A percentile compares a stretch with the other conserved stretches of the same genome.
phyloP scores from a whole-genome alignment of 495 filamentous ascomycete genomes.

The Penicillium samsonianum region DNA sequence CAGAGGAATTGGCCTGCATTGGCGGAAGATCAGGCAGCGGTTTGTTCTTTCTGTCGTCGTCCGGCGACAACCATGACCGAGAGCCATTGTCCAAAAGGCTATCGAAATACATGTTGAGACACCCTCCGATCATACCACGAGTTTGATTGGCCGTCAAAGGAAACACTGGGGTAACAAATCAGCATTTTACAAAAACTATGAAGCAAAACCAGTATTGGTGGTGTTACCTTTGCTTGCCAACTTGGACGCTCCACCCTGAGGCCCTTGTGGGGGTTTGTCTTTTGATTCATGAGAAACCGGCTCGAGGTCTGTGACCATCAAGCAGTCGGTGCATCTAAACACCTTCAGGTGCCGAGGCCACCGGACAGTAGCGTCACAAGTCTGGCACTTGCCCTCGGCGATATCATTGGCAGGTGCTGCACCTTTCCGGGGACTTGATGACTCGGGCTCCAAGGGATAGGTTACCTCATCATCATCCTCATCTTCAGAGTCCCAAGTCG shows the following conservation, averaged over 20 bases:
- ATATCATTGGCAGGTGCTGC: slow-evolving; percentile 38
- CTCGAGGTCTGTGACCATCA: slow-evolving; percentile 82
- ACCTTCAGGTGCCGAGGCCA: slow-evolving; percentile 77
- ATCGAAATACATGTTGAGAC: slow-evolving; percentile 54
- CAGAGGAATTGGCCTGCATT: neutral
- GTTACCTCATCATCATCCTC: slow-evolving; percentile 41
- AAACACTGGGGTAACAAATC: slow-evolving; percentile 25
- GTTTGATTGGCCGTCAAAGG: slow-evolving; percentile 51
- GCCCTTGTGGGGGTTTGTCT: slow-evolving; percentile 1
- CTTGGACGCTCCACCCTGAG: slow-evolving; percentile 7
- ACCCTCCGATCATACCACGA: slow-evolving; percentile 53
- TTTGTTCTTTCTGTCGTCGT: slow-evolving; percentile 21
- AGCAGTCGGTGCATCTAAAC: slow-evolving; percentile 83
- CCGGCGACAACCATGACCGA: slow-evolving; percentile 14
- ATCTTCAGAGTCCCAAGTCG: slow-evolving; percentile 44
- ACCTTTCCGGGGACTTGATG: slow-evolving; percentile 39
- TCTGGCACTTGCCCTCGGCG: slow-evolving; percentile 75
- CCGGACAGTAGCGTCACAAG: slow-evolving; percentile 76
- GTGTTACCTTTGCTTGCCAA: slow-evolving; percentile 10
- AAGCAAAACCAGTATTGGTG: neutral
- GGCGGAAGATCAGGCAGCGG: neutral
- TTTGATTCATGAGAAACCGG: slow-evolving; percentile 37
- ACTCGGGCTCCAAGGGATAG: slow-evolving; percentile 28
- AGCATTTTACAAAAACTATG: slow-evolving; percentile 1
- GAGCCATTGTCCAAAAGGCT: slow-evolving; percentile 28